Evolutionary conservation across 116 monocot genomes (phyloP), one percentile per base, ranked within the genome.

Genomic region (Papilionanthe hybrid): DNA sequence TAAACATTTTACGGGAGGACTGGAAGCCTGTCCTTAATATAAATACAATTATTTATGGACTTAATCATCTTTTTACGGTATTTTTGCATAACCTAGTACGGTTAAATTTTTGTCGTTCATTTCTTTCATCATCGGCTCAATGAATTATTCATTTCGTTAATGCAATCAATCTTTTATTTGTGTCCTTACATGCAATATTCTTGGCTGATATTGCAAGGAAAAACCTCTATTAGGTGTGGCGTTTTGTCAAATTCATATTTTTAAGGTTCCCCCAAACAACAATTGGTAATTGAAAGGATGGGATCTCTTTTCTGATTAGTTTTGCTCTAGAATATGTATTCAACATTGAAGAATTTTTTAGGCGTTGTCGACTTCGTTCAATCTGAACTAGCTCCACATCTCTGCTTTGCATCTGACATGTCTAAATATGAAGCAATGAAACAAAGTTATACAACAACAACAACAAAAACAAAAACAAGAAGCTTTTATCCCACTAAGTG

Each of bases 1-100:
- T 97, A 5, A 97, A 97, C 80, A 94, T 97, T 81, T 80, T 97
- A 37, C 96, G 96, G 78, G 96, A 97, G 85, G 96, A 97, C 69
- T 97, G 96, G 96, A 94, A 97, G 75, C 96, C 96, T 78, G 96
- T 96, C 37, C 94, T 94, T 75, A 97, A 94, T 80, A 97, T 97
- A 83, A 97, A 97, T 83, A 97, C 96, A 80, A 80, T 97, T 23
- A 87, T 97, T 76, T 97, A 97, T 82, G 96, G 96, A 78, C 80
- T 97, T 78, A 97, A 89, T 83, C 94, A 89, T 86, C 94, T 97
- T 88, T 97, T 92, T 81, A 84, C 86, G 92, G 96, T 97, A 94
- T 80, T 81, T 43, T 9, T 73, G 8, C 19, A 20, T 73, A 44
- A 32, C 69, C 32, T 32, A 32, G 5, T 0, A 25, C 9, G 0